Base-by-base conservation (phyloP, 306 rosid species). In the Medicago arabica region DNA sequence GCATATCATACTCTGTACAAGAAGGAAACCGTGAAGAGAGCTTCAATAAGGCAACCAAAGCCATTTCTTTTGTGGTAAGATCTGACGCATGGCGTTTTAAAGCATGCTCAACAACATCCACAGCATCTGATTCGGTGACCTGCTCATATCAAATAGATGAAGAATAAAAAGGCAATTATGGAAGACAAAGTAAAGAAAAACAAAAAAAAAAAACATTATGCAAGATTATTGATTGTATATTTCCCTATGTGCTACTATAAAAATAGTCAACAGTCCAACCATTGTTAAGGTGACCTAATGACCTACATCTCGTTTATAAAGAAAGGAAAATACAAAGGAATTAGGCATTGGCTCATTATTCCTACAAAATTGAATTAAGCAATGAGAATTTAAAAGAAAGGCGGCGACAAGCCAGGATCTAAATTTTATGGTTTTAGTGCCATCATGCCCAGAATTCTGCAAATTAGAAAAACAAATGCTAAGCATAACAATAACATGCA, bases 21-120 rank as follows among this genome's bases (percentile, higher is more conserved):
- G 98, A 85, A 75, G 99, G 93, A 72, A 95, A 95, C 69, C 99
- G 98, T 51, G 99, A 95, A 83, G 96, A 92, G 69, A 92, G 92
- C 90, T 95, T 95, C 72, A 95, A 80, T 64, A 92, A 81, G 74
- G 98, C 89, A 87, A 87, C 83, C 92, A 95, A 77, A 82, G 93
- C 97, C 99, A 95, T 95, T 3, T 95, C 83, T 89, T 92, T 90
- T 57, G 97, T 92, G 57, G 96, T 85, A 59, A 90, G 89, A 85
- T 92, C 97, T 2, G 93, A 89, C 23, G 80, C 82, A 78, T 85
- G 97, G 8, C 83, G 92, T 75, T 89, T 90, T 67, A 89, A 82
- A 78, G 91, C 89, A 79, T 85, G 71, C 82, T 95, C 99, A 28
- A 84, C 67, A 51, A 88, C 71, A 76, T 92, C 96, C 82, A 92